Evolutionary conservation across 2,329 filamentous ascomycete genomes (phyloP).

Genomic region (Curvularia sp.): DNA sequence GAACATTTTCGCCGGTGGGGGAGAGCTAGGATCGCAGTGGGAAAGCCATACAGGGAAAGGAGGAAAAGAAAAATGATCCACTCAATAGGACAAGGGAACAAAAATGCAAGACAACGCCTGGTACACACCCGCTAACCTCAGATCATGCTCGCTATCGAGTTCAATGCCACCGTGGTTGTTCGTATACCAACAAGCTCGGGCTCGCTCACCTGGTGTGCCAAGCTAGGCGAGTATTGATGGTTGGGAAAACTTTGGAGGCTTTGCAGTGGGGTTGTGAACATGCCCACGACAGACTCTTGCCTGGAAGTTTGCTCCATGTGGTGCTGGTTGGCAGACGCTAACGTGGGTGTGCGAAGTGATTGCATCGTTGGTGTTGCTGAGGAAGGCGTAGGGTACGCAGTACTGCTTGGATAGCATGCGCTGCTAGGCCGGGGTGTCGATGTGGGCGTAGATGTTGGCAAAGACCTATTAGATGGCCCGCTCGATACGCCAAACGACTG

Average conservation of each 20-base stretch:
- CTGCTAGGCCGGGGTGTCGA: constrained; percentile 29
- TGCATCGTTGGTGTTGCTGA: constrained; percentile 33
- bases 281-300: constrained; percentile 37
- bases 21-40: background rate
- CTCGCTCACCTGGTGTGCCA: constrained; percentile 43
- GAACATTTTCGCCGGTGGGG: background rate
- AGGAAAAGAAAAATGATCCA: background rate
- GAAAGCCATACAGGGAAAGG: background rate
- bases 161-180: constrained; percentile 39
- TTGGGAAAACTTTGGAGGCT: constrained; percentile 33
- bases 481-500: constrained; percentile 36
- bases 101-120: background rate
- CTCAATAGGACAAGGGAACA: constrained; percentile 1
- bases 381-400: constrained; percentile 38
- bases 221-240: constrained; percentile 23
- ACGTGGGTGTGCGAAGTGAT: constrained; percentile 31
- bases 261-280: constrained; percentile 45
- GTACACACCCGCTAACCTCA: constrained; percentile 2
- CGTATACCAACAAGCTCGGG: constrained; percentile 47
- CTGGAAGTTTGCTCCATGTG: constrained; percentile 20
- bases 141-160: constrained; percentile 49
- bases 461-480: constrained; percentile 18
- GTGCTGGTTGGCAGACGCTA: constrained; percentile 23
- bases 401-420: constrained; percentile 28
- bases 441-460: constrained; percentile 32